phyloP scores from a whole-genome alignment of 768 basidiomycete species.

The Boletus pseudo-olivaceus region DNA sequence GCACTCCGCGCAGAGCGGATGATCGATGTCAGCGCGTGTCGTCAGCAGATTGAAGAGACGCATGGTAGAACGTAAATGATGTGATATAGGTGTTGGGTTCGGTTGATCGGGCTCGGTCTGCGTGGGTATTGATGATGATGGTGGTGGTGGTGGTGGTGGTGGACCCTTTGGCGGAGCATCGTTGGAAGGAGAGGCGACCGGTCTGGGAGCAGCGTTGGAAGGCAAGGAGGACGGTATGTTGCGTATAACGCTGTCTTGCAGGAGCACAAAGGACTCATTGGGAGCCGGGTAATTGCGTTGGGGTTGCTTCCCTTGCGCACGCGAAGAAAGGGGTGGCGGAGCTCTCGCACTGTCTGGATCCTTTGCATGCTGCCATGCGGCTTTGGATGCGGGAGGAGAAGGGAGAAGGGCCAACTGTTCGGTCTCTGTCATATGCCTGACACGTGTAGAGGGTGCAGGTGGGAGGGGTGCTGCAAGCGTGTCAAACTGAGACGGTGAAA shows the following conservation, averaged over 20 bases:
- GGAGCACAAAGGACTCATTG: conserved; percentile 87
- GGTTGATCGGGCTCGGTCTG: conserved; percentile 50
- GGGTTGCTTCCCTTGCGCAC: conserved; percentile 58
- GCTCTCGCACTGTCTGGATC: conserved; percentile 33
- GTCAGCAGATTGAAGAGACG: conserved; percentile 76
- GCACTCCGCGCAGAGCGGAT: conserved; percentile 94
- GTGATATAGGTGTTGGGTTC: conserved; percentile 71
- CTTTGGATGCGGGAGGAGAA: conserved; percentile 50
- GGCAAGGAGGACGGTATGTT: conserved; percentile 59
- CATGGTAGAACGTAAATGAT: conserved; percentile 71
- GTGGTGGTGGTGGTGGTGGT: conserved; percentile 16
- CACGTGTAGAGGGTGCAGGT: conserved; percentile 43
- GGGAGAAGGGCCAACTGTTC: conserved; percentile 47
- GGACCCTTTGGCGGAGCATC: conserved; percentile 24
- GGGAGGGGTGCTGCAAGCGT: conserved; percentile 73
- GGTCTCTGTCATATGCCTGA: conserved; percentile 37
- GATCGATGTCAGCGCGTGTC: conserved; percentile 76
- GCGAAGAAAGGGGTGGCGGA: conserved; percentile 45
- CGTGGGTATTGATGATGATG: conserved; percentile 27
- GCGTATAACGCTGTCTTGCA: conserved; percentile 78
- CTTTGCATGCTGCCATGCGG: conserved; percentile 61
- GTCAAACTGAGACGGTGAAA: conserved; percentile 85
- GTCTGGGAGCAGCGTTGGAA: conserved; percentile 42
- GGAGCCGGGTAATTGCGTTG: conserved; percentile 54
- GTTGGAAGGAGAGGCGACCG: conserved; percentile 37